Conservation (phyloP, 2,329 filamentous ascomycete genomes). For the Exophiala sp. region DNA sequence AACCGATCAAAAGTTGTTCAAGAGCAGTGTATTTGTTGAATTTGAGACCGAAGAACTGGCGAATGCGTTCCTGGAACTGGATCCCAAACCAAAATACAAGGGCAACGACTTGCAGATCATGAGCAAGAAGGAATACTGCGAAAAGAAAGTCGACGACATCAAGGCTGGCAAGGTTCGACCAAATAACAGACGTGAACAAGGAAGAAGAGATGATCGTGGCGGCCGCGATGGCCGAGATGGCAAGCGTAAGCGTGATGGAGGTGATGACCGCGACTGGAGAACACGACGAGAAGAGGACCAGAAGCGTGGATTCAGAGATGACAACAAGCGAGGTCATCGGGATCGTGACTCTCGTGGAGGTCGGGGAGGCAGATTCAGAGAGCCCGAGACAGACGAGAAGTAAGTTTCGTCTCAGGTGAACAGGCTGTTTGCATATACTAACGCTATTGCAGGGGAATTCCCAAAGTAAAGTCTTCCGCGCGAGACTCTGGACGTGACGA, state of each 20-base stretch:
- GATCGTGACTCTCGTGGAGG: slow-evolving; percentile 31
- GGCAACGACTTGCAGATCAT: slow-evolving; percentile 75
- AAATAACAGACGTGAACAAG: slow-evolving; percentile 45
- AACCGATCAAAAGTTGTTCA: slow-evolving; percentile 69
- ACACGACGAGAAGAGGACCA: slow-evolving; percentile 44
- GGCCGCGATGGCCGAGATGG: slow-evolving; percentile 34
- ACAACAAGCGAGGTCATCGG: slow-evolving; percentile 30
- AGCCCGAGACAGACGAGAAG: slow-evolving; percentile 41
- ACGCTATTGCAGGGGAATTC: slow-evolving; percentile 39
- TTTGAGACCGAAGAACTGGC: slow-evolving; percentile 76
- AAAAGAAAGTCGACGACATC: slow-evolving; percentile 72
- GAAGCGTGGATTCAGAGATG: slow-evolving; percentile 39
- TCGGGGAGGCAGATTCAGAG: slow-evolving; percentile 33
- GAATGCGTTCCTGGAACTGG: slow-evolving; percentile 73
- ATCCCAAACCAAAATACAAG: slow-evolving; percentile 81
- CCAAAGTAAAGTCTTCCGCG: slow-evolving; percentile 36
- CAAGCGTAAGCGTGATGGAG: slow-evolving; percentile 29
- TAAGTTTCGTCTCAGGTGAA: slow-evolving; percentile 29
- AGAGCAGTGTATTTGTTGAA: slow-evolving; percentile 94
- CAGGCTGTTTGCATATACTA: slow-evolving; percentile 19
- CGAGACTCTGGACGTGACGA: slow-evolving; percentile 23
- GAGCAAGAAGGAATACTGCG: slow-evolving; percentile 82
- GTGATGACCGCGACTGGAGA: slow-evolving; percentile 41
- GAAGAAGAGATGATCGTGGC: slow-evolving; percentile 40
- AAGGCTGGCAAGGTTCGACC: slow-evolving; percentile 66